Evolutionary conservation across 2,329 filamentous ascomycete genomes (phyloP), one percentile per base, ranked within the genome.

Genomic region (Colletotrichum sp.): DNA sequence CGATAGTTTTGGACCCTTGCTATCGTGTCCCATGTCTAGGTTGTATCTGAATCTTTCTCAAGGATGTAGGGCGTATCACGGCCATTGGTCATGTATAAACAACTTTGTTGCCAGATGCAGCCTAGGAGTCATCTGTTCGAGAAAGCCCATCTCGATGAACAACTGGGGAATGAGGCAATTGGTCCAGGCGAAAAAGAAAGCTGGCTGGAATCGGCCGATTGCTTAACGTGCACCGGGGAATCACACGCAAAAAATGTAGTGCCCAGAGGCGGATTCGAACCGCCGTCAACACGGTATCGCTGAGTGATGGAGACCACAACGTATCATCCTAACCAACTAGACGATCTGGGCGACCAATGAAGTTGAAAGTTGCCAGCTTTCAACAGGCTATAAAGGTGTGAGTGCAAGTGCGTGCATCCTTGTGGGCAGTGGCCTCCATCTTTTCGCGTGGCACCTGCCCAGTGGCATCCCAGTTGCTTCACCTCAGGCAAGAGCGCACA

Each of bases 291-390:
- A 77, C 77, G 75, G 77, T 34, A 69, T 34, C 49, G 70, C 65
- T 69, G 71, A 69, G 75, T 76, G 71, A 72, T 60, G 69, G 34
- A 77, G 59, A 75, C 77, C 77, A 78, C 77, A 78, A 78, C 75
- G 77, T 77, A 77, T 77, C 77, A 78, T 78, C 77, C 77, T 78
- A 78, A 78, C 77, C 77, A 78, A 78, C 77, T 78, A 78, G 77
- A 78, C 77, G 75, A 78, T 78, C 77, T 73, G 75, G 75, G 77
- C 77, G 16, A 70, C 26, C 32, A 34, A 10, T 13, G 12, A 7
- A 24, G 2, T 8, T 44, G 13, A 4, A 7, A 7, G 3, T 7
- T 7, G 1, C 3, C 6, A 6, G 12, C 32, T 13, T 34, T 34
- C 12, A 34, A 13, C 32, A 13, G 12, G 0, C 12, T 34, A 34